These are phyloP conservation scores for Gardenia jasminoides DNA, from an alignment of 257 asterid genomes.

Conservation along the genomic window DNA sequence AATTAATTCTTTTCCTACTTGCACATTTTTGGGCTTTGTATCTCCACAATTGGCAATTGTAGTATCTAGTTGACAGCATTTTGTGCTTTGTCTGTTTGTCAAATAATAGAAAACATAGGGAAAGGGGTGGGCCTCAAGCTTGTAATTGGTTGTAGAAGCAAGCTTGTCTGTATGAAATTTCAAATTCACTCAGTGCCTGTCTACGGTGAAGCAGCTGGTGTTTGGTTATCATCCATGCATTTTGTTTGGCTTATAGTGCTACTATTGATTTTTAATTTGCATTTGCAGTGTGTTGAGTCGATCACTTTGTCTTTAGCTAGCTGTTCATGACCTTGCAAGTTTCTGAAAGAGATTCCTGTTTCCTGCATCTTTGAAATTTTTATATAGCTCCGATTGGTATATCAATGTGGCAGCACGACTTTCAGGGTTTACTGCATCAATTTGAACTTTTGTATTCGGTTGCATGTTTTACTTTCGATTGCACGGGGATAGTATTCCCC, in stretches of 20 bases:
- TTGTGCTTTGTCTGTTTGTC: background rate
- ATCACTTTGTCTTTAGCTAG: background rate
- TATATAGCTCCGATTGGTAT: background rate
- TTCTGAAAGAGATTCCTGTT: background rate
- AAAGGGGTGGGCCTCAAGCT: background rate
- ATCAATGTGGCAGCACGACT: background rate
- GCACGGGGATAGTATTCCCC: background rate
- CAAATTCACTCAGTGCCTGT: slow-evolving; percentile 3
- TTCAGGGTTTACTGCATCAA: background rate
- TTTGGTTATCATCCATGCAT: background rate
- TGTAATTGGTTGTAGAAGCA: slow-evolving; percentile 6
- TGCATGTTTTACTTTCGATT: background rate
- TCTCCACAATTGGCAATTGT: background rate
- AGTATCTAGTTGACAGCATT: background rate
- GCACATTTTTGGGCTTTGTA: slow-evolving; percentile 7
- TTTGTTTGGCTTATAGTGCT: background rate
- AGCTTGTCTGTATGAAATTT: too few relatives aligned
- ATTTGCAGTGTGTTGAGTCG: background rate
- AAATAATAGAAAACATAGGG: background rate
- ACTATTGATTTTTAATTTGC: background rate
- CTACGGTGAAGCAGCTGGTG: background rate
- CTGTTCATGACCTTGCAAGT: background rate
- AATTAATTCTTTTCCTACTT: slow-evolving; percentile 10
- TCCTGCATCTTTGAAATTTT: background rate
- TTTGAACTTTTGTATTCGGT: background rate